Evolutionary conservation across 2,329 filamentous ascomycete species (phyloP).

Genomic region (Ceratocystis cacaofunesta): DNA sequence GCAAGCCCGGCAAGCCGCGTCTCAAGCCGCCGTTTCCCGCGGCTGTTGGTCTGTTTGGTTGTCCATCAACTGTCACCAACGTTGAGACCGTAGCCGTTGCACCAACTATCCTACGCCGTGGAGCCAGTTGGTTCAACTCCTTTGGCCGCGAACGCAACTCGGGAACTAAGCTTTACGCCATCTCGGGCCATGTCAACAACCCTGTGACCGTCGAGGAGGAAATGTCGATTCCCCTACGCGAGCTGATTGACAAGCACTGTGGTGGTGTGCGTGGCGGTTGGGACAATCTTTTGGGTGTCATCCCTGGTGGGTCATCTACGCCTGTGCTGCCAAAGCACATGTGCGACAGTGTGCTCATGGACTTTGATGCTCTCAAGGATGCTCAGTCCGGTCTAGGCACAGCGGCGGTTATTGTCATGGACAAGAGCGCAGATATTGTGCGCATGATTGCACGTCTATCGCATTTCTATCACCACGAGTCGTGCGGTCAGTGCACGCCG

Average conservation of each 20-base stretch:
- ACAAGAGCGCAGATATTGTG: slow-evolving; percentile 93
- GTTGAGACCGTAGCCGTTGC: slow-evolving; percentile 94
- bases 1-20: slow-evolving; percentile 95
- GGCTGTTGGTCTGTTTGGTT: slow-evolving; percentile 92
- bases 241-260: slow-evolving; percentile 96
- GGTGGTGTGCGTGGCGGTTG: slow-evolving; percentile 91
- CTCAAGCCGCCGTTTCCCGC: slow-evolving; percentile 98
- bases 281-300: slow-evolving; percentile 93
- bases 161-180: slow-evolving; percentile 96
- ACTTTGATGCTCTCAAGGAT: slow-evolving; percentile 97
- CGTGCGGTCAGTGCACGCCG: slow-evolving; percentile 96
- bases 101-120: slow-evolving; percentile 87
- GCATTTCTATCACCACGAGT: slow-evolving; percentile 97
- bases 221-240: slow-evolving; percentile 92
- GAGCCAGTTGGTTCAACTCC: slow-evolving; percentile 78
- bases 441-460: slow-evolving; percentile 83
- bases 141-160: slow-evolving; percentile 94
- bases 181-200: slow-evolving; percentile 98
- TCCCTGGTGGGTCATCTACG: slow-evolving; percentile 91
- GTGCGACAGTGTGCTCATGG: slow-evolving; percentile 95
- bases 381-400: slow-evolving; percentile 94
- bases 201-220: slow-evolving; percentile 96
- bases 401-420: slow-evolving; percentile 96
- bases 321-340: slow-evolving; percentile 81
- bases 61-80: slow-evolving; percentile 94